Base-by-base conservation (phyloP, 2,329 filamentous ascomycete genomes). In the Paecilomyces variotii region DNA sequence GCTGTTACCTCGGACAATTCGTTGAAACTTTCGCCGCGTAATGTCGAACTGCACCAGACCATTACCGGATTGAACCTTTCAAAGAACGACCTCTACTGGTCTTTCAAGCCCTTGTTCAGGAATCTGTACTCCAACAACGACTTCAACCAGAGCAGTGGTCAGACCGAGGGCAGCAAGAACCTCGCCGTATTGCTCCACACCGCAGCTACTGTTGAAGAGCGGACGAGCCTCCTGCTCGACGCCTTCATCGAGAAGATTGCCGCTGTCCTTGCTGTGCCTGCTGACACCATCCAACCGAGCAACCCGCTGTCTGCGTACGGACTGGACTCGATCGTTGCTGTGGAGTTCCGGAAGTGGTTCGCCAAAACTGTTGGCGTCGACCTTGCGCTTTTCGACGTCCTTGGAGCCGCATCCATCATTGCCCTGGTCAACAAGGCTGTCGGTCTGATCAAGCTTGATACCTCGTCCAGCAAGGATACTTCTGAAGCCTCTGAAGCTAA, bases 291-390 rank as follows among this genome's bases (percentile, higher is more conserved):
- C 30, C 55, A 60, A 19, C 53, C 57, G 19, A 54, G 55, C 53
- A 50, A 57, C 19, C 60, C 62, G 10, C 61, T 64, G 53, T 62
- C 61, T n/a, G 61, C 60, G 10, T 66, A 64, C 30, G 64, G 65
- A 3, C 39, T 65, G 9, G 63, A 66, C 49, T 64, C 62, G 14
- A 58, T 66, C 27, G 62, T 64, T n/a, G 65, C 62, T 1, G 62
- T 67, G 26, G 64, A 67, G 56, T 55, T 65, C 34, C 56, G 67
- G 4, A 69, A 67, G 53, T 68, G 68, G 65, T 60, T 65, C 34
- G 56, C 54, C 51, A 61, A 60, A 59, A 62, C 60, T 32, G 60
- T 65, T 27, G 60, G 61, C 10, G 64, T 66, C 7, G 66, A 68
- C 51, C 59, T 69, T 10, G 61, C 65, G 3, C 55, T 67, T 10